A percentile compares a stretch with the other conserved stretches of the same genome.
Conservation (phyloP, 371 early-diverging fungal genomes). For the Amoeboaphelidium occidentale region DNA sequence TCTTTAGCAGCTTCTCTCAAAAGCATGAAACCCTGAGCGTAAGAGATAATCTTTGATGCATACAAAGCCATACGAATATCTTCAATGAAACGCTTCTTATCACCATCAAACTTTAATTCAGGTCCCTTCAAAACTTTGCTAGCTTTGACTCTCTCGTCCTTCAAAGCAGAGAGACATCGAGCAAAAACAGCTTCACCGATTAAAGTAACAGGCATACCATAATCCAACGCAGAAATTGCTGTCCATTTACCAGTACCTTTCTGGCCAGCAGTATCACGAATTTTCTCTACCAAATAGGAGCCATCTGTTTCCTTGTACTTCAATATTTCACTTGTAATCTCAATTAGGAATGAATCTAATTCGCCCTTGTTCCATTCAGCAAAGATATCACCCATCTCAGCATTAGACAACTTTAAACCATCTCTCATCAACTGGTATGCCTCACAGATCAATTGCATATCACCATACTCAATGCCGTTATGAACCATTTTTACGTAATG, state of each 20-base stretch:
- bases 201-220: constrained; percentile 77
- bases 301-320: constrained; percentile 71
- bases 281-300: constrained; percentile 65
- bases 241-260: constrained; percentile 99
- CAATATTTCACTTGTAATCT: constrained; percentile 82
- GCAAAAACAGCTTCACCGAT: constrained; percentile 96
- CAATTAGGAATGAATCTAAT: constrained; percentile 89
- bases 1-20: constrained; percentile 82
- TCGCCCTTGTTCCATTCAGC: constrained; percentile 84
- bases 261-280: constrained; percentile 84
- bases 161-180: constrained; percentile 81
- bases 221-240: constrained; percentile 75
- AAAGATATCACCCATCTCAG: constrained; percentile 71
- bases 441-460: constrained; percentile 97
- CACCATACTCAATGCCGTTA: constrained; percentile 99
- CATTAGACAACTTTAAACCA: constrained; percentile 44
- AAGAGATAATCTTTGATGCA: constrained; percentile 90
- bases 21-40: constrained; percentile 97
- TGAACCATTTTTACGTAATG: constrained; percentile 99
- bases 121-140: constrained; percentile 61
- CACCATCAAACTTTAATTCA: constrained; percentile 36
- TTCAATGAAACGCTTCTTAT: constrained; percentile 56
- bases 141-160: constrained; percentile 76
- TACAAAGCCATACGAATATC: constrained; percentile 65
- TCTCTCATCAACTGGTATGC: constrained; percentile 79